A percentile compares a stretch with the other conserved stretches of the same genome.
Conservation (phyloP, 441 rosid genomes). For the Biscutella auriculata region DNA sequence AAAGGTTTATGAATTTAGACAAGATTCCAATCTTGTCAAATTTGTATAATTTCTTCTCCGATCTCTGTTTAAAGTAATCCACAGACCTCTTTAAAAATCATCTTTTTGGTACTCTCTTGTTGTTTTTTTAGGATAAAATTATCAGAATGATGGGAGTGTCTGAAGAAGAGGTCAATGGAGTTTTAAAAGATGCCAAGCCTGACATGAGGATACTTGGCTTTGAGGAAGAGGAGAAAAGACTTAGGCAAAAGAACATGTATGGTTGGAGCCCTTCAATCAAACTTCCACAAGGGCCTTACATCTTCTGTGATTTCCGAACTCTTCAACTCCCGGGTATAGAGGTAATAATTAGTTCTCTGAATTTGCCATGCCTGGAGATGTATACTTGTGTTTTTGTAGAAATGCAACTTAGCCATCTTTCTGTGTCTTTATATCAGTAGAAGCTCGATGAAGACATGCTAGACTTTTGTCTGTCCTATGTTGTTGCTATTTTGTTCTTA, state of each 20-base stretch:
- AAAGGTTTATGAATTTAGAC: background rate
- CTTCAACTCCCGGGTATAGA: conserved; percentile 72
- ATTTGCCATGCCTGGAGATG: background rate
- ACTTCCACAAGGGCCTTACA: conserved; percentile 70
- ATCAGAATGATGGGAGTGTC: conserved; percentile 90
- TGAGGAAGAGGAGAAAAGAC: conserved; percentile 77
- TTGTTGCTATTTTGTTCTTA: no score
- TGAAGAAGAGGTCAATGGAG: conserved; percentile 52
- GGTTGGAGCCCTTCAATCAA: conserved; percentile 24
- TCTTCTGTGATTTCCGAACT: conserved; percentile 67
- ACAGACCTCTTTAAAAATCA: background rate
- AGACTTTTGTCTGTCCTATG: no score
- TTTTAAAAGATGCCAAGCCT: conserved; percentile 37
- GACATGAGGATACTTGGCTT: conserved; percentile 79
- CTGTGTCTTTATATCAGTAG: no score
- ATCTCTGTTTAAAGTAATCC: background rate
- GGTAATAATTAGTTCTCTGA: conserved; percentile 26
- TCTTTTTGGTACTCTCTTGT: background rate
- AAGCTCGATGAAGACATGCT: no score
- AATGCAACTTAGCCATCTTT: no score
- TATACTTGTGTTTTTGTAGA: background rate
- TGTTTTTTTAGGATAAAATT: conserved; percentile 38
- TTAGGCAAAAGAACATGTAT: conserved; percentile 35
- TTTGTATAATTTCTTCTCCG: background rate
- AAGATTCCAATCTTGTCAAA: background rate